Evolutionary conservation across 228 moss, liverwort and hornwort species (phyloP), one percentile per base, ranked within the genome.

Genomic region (Sphagnum fallax): DNA sequence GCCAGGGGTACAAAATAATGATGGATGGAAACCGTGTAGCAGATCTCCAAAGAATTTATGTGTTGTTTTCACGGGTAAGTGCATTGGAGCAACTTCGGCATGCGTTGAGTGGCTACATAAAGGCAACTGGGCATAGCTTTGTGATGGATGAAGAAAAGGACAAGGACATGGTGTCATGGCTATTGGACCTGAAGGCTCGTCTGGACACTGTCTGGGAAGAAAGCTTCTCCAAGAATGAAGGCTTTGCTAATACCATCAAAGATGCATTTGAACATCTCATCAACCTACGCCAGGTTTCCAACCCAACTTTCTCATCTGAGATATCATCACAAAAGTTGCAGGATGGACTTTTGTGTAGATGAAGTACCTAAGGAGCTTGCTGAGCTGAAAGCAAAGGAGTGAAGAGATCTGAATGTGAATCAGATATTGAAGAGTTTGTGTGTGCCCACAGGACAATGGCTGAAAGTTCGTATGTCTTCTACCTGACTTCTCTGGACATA

Each of bases 71-170:
- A 55, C 90, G 93, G 72, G 97, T 98, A 50, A 74, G 74, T 74
- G 90, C 90, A n/a, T 77, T 98, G 52, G 97, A 98, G 77, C 76
- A 64, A 32, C 67, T 98, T 71, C 88, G 91, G 69, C 82, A 79
- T 71, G 90, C 84, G n/a, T 77, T 91, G 11, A 90, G 93, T 68
- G 64, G 82, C 52, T 93, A 98, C 68, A 90, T 98, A 63, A 98
- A 98, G 71, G 81, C 91, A 77, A 93, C 91, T 52, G 93, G 97
- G 51, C 84, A 87, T 52, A 87, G 81, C 66, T 91, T 91, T 65
- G 93, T 98, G 8, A 93, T 98, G 93, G 97, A 98, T 73, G 97
- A 98, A 81, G 93, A 98, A 74, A 98, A 93, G 74, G 97, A 98
- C 52, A 98, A 98, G 73, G 97, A 98, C 50, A 98, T 98, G 97